phyloP scores from a whole-genome alignment of 768 basidiomycete genomes.

The Tricholoma furcatifolium region DNA sequence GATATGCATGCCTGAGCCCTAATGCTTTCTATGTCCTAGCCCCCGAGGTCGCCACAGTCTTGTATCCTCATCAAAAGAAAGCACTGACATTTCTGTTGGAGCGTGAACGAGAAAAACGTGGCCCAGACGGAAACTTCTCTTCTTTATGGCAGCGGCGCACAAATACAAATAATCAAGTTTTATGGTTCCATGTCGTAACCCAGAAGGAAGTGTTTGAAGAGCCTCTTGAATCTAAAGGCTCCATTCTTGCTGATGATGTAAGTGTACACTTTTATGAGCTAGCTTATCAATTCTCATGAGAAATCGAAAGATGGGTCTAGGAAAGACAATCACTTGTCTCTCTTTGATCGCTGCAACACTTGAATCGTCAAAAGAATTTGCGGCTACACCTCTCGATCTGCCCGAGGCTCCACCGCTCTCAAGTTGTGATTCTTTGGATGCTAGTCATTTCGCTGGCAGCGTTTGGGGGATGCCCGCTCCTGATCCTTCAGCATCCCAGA shows the following conservation, averaged over 20 bases:
- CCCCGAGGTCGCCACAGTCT: constrained; percentile 72
- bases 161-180: constrained; percentile 42
- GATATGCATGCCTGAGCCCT: not conserved
- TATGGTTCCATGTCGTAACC: constrained; percentile 86
- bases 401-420: constrained; percentile 34
- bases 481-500: constrained; percentile 34
- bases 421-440: constrained; percentile 28
- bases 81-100: constrained; percentile 94
- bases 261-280: constrained; percentile 26
- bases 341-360: constrained; percentile 90
- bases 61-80: constrained; percentile 99
- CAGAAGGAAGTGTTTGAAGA: constrained; percentile 67
- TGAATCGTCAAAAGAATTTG: constrained; percentile 64
- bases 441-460: constrained; percentile 69
- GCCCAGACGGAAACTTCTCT: constrained; percentile 58
- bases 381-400: constrained; percentile 48
- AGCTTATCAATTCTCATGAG: not conserved
- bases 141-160: constrained; percentile 68
- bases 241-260: constrained; percentile 97
- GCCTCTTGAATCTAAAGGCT: constrained; percentile 77
- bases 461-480: constrained; percentile 84
- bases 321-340: constrained; percentile 95
- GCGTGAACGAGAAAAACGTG: constrained; percentile 68
- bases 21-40: constrained; percentile 32
- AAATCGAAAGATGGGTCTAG: constrained; percentile 85